Evolutionary conservation across 306 rosid genomes (phyloP).

Genomic region (Trifolium subterraneum): DNA sequence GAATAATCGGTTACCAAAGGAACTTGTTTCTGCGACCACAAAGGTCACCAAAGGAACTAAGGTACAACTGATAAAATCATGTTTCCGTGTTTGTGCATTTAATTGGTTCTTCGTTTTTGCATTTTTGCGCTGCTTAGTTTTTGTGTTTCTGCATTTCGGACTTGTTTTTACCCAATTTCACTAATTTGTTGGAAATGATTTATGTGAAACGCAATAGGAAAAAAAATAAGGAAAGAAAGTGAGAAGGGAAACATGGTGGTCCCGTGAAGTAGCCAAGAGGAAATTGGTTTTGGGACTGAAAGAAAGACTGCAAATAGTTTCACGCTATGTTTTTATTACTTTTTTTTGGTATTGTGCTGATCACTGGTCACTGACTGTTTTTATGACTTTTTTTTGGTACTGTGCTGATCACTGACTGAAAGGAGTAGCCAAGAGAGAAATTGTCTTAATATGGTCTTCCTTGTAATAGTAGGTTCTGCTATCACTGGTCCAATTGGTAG

Average conservation of each 20-base stretch:
- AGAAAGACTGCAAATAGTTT: not conserved
- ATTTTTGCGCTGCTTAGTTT: slow-evolving; percentile 1
- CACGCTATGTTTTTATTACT: no score
- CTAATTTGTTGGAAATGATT: not conserved
- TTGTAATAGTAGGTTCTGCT: slow-evolving; percentile 64
- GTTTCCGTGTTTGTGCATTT: not conserved
- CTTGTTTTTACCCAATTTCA: not conserved
- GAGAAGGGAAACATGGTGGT: not conserved
- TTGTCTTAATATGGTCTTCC: not conserved
- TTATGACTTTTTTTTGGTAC: not conserved
- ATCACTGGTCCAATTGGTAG: slow-evolving; percentile 87
- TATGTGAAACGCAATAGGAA: not conserved
- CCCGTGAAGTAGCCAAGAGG: not conserved
- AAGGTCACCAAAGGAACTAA: not conserved
- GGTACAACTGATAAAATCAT: slow-evolving; percentile 1
- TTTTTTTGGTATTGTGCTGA: no score
- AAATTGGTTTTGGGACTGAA: not conserved
- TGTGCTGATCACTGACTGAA: slow-evolving; percentile 40
- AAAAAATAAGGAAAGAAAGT: not conserved
- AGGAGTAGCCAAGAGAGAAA: no score
- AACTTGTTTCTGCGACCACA: not conserved
- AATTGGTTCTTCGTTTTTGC: not conserved
- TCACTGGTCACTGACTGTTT: not conserved
- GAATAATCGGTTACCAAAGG: not conserved
- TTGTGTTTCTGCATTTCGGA: not conserved